Conservation (phyloP, 345 rosid species). For the Anastatica hierochuntica region DNA sequence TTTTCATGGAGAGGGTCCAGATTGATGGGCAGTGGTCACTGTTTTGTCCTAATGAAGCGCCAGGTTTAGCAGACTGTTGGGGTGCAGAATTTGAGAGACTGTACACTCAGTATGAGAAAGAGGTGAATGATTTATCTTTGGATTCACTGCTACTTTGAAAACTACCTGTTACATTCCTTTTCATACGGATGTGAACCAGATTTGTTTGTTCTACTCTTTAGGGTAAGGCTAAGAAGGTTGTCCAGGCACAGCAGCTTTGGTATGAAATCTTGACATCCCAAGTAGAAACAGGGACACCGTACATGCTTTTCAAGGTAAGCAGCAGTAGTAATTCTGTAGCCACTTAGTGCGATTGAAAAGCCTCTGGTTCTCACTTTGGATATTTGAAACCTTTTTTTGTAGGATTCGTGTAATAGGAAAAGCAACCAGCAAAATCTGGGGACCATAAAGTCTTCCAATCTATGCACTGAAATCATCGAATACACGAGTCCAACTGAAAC, state of each 20-base stretch:
- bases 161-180: not conserved
- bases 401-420: slow-evolving; percentile 88
- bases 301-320: slow-evolving; percentile 87
- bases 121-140: slow-evolving; percentile 25
- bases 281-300: slow-evolving; percentile 97
- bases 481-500: slow-evolving; percentile 91
- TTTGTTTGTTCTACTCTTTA: slow-evolving; percentile 9
- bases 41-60: slow-evolving; percentile 86
- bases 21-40: slow-evolving; percentile 71
- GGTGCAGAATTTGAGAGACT: slow-evolving; percentile 68
- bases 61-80: slow-evolving; percentile 87
- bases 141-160: not conserved
- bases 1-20: slow-evolving; percentile 88
- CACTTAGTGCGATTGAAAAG: not conserved
- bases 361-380: not conserved
- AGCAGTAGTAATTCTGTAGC: not conserved
- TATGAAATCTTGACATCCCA: slow-evolving; percentile 78
- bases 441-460: slow-evolving; percentile 84
- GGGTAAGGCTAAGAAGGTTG: slow-evolving; percentile 93
- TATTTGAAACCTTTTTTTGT: slow-evolving; percentile 4
- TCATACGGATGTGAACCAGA: not conserved
- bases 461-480: slow-evolving; percentile 85
- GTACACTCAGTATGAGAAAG: slow-evolving; percentile 54
- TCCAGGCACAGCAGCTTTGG: slow-evolving; percentile 81
- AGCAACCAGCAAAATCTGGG: slow-evolving; percentile 96